Base-by-base conservation (phyloP, 495 filamentous ascomycete genomes). In the Aspergillus haitiensis region DNA sequence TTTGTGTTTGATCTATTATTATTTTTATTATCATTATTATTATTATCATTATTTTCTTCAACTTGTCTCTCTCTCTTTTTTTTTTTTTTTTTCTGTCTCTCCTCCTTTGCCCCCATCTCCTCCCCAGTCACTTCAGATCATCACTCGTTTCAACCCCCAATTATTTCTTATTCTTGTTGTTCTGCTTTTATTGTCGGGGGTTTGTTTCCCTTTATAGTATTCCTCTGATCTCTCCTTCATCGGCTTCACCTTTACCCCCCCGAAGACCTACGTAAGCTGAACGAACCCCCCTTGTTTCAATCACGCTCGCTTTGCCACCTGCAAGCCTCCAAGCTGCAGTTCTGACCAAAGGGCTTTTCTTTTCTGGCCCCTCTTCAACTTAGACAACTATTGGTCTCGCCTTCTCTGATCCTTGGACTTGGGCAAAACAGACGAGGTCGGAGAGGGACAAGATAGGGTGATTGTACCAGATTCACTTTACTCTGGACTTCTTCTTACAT, bases 301-400 rank as follows among this genome's bases (percentile, higher is more conserved):
- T 21, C 44, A 47, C 44, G n/a, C n/a, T 47, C 44, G 3, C 42
- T 16, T 47, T 15, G 44, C 44, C 44, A 47, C 44, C 44, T 21
- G 44, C 44, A 47, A 47, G n/a, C 44, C 44, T 47, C 44, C n/a
- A 40, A 40, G 37, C 42, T 46, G 42, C 13, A 16, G 42, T 46
- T 9, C 44, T 47, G 15, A 21, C 44, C n/a, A 21, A 27, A 3
- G 21, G 21, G 21, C 3, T 27, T 1, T 27, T 32, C 39, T 27
- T 54, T 52, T 57, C 34, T 54, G 13, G 49, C 16, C 33, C 52
- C 44, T 44, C 27, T 9, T 42, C 54, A 16, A 34, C 48, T 27
- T 27, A 48, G 18, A 18, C 31, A 9, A 18, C 44, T 47, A 6
- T 7, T 15, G 8, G 15, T 16, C 37, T 62, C 50, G 21, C 37